These are phyloP conservation scores for Staphylotrichum longicolle DNA, from an alignment of 495 filamentous ascomycete species.

Conservation along the genomic window DNA sequence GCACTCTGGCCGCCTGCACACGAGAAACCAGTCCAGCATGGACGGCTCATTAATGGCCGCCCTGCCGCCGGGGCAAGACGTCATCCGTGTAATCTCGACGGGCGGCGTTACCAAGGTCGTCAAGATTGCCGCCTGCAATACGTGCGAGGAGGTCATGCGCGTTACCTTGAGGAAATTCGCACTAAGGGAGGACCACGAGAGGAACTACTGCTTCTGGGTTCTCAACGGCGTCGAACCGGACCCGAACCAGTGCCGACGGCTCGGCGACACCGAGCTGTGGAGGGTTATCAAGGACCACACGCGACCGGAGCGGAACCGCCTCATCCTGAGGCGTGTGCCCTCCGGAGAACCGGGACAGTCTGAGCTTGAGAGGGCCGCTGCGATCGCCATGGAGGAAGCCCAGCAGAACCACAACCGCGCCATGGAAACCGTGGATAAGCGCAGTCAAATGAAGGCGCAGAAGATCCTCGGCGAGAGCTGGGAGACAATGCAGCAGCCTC, in stretches of 20 bases:
- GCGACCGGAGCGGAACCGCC: slow-evolving; percentile 76
- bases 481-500: slow-evolving; percentile 72
- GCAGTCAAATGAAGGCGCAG: slow-evolving; percentile 71
- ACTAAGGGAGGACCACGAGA: slow-evolving; percentile 69
- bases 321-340: slow-evolving; percentile 88
- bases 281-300: slow-evolving; percentile 72
- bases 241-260: slow-evolving; percentile 68
- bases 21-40: slow-evolving; percentile 66
- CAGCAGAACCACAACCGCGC: slow-evolving; percentile 69
- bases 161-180: slow-evolving; percentile 79
- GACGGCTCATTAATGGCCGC: slow-evolving; percentile 79
- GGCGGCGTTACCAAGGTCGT: slow-evolving; percentile 88
- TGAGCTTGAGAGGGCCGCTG: slow-evolving; percentile 77
- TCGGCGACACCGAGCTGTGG: slow-evolving; percentile 82
- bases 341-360: slow-evolving; percentile 77
- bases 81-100: slow-evolving; percentile 88
- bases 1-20: slow-evolving; percentile 51
- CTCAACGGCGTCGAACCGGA: slow-evolving; percentile 81
- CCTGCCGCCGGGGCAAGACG: slow-evolving; percentile 72
- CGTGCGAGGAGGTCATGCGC: slow-evolving; percentile 83
- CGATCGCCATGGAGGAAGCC: slow-evolving; percentile 76
- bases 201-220: slow-evolving; percentile 80
- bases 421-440: slow-evolving; percentile 61
- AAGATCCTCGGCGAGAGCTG: slow-evolving; percentile 82
- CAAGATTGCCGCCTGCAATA: slow-evolving; percentile 83